Base-by-base conservation (phyloP, 495 filamentous ascomycete genomes). In the Collariella sp. region DNA sequence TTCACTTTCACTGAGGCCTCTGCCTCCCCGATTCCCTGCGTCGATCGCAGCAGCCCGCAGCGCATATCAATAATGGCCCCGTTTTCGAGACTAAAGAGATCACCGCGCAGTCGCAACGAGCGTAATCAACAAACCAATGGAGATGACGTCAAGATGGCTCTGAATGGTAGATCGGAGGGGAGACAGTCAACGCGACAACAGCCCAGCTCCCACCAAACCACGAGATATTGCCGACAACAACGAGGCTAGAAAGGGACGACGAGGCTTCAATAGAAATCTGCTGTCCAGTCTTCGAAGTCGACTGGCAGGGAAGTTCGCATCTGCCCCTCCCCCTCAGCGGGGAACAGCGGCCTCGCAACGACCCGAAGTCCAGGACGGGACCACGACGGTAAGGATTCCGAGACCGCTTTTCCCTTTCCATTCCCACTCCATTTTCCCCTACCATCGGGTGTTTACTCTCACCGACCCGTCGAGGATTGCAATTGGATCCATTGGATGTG, bases 191-290 rank as follows among this genome's bases (percentile, higher is more conserved):
- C 31, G 38, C 42, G 12, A 34, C 46, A 49, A 16, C 29, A 62
- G 12, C 29, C 19, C 42, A n/a, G 46, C 22, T 15, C 36, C 19
- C 22, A 46, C 33, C 3, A 46, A 22, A 26, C 29, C 34, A 7
- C 39, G 40, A 7, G 20, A 34, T 7, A n/a, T 34, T 20, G 40
- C 3, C 18, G 24, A 35, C 13, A 55, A 35, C 1, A 34, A 22
- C 31, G 51, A 58, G 19, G 58, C 66, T 46, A 67, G 50, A 52
- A 62, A 62, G 34, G 62, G 64, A 51, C 58, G 63, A 33, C 62
- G 64, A 43, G 59, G 61, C 11, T 66, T 68, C 15, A 70, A 67
- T 42, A 60, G 65, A 50, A 65, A 71, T 16, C 50, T 71, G 54
- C 64, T 75, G 35, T 61, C 70, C 23, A 65, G 59, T 19, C 58